Percentiles rank a stretch among this genome's conserved stretches.
Evolutionary conservation across 2,329 filamentous ascomycete genomes (phyloP).

Genomic region (Laburnicola sp.): DNA sequence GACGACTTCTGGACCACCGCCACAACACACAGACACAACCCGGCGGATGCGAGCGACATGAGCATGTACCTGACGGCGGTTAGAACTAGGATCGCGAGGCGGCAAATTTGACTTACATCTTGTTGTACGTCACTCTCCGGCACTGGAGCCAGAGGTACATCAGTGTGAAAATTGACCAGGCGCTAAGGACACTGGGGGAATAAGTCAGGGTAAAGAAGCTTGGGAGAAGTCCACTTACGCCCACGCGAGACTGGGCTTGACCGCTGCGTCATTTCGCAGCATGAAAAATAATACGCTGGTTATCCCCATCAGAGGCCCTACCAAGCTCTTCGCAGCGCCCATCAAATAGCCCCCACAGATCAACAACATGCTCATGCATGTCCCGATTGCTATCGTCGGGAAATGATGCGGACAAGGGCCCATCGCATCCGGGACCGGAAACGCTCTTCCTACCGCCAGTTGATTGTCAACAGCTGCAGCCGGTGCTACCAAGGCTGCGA

Average conservation of each 20-base stretch:
- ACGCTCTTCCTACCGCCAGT: not conserved
- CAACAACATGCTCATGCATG: slow-evolving; percentile 1
- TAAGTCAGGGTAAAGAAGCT: not conserved
- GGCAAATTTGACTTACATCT: slow-evolving; percentile 12
- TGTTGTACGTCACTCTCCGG: slow-evolving; percentile 14
- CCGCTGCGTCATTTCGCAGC: slow-evolving; percentile 24
- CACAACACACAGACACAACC: slow-evolving; percentile 21
- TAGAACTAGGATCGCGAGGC: not conserved
- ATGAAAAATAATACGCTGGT: slow-evolving; percentile 27
- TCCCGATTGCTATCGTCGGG: slow-evolving; percentile 1
- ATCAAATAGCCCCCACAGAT: slow-evolving; percentile 2
- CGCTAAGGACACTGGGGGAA: slow-evolving; percentile 15
- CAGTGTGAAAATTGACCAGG: slow-evolving; percentile 15
- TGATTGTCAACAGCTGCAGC: not conserved
- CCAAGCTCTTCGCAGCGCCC: not conserved
- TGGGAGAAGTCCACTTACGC: slow-evolving; percentile 16
- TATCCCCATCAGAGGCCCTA: slow-evolving; percentile 24
- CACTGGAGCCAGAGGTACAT: slow-evolving; percentile 18
- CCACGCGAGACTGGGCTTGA: slow-evolving; percentile 22
- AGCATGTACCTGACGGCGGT: slow-evolving; percentile 17
- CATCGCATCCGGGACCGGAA: not conserved
- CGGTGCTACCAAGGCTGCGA: not conserved
- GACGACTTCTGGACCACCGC: slow-evolving; percentile 22
- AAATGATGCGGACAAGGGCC: not conserved
- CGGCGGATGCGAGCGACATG: slow-evolving; percentile 10